Evolutionary conservation across 2,329 filamentous ascomycete species (phyloP), one percentile per base, ranked within the genome.

Genomic region (Thelonectria discophora): DNA sequence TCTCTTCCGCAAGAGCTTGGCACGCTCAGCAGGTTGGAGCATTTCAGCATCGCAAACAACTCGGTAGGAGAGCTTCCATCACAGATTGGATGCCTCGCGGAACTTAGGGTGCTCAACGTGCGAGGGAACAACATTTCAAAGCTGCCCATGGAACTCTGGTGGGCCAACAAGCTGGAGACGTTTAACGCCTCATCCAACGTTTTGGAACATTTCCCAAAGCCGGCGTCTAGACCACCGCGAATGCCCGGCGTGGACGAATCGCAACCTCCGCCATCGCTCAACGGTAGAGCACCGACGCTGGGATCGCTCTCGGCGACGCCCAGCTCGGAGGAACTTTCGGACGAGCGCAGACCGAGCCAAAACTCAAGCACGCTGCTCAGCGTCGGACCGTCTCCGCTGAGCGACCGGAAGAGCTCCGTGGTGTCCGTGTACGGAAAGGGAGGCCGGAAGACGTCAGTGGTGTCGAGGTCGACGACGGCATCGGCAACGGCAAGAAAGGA

Each of bases 131-230:
- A 98, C 73, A 85, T 99, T 60, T 90, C 90, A 66, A 90, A 90
- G 72, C 82, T 99, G 32, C 95, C 95, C 2, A 88, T 92, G 73
- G 95, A 99, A 73, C 85, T 99, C n/a, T 99, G 95, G 95, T 94
- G 92, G 83, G 94, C 94, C 53, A 90, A 90, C 69, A 93, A 90
- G 73, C 79, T 99, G 56, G 94, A 98, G 76, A 94, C 90, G 0
- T 85, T 99, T 61, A 99, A 99, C 70, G 89, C 97, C 12, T 98
- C 94, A 0, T 97, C 95, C 11, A 99, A 99, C 69, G 90, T 98
- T 7, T 83, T 99, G 18, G 90, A 94, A 52, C 88, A 87, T 42
- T 98, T 99, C 73, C 95, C 95, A 1, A 97, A 97, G 74, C 92
- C 92, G 20, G 85, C 89, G 2, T 90, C 90, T 9, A 88, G 92